phyloP scores from a whole-genome alignment of 306 rosid species.

The Citrullus amarus region DNA sequence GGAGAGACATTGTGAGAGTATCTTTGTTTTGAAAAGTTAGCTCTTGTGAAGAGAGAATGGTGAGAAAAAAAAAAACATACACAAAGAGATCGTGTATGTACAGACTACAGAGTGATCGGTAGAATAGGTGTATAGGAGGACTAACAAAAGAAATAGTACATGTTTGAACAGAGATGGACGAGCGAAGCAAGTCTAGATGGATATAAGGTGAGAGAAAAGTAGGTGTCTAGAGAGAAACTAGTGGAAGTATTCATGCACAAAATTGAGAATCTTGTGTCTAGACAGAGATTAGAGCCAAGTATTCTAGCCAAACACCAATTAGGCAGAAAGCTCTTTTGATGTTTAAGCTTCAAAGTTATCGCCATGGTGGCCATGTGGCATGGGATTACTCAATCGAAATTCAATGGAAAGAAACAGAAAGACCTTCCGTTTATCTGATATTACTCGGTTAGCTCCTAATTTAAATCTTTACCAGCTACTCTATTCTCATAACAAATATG shows the following conservation, averaged over 20 bases:
- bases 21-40: background rate
- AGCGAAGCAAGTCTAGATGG: background rate
- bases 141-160: background rate
- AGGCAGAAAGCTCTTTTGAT: background rate
- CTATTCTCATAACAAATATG: background rate
- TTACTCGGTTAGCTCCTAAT: background rate
- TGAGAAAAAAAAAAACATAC: background rate
- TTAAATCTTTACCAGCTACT: background rate
- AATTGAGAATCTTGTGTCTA: background rate
- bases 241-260: background rate
- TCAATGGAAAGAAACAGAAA: background rate
- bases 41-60: background rate
- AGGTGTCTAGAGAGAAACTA: background rate
- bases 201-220: background rate
- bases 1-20: background rate
- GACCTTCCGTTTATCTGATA: background rate
- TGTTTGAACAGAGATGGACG: background rate
- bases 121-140: background rate
- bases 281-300: background rate
- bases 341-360: background rate
- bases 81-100: background rate
- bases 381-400: background rate
- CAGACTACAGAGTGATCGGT: background rate
- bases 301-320: background rate
- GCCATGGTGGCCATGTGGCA: background rate